A percentile compares a stretch with the other conserved stretches of the same genome.
Conservation (phyloP, 768 basidiomycete species). For the Hirschioporus abietinus region DNA sequence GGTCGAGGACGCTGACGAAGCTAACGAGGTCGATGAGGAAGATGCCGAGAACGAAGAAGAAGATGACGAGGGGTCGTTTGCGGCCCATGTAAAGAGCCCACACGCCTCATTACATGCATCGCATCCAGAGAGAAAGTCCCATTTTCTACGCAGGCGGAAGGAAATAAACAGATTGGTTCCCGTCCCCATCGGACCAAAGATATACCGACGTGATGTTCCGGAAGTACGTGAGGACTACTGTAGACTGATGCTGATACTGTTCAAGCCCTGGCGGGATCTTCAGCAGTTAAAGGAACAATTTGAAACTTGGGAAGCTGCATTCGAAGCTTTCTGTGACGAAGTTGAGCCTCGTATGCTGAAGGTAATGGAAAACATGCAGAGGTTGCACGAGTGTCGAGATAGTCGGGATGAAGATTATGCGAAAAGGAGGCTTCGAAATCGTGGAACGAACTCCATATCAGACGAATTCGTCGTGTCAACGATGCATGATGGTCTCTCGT, state of each 20-base stretch:
- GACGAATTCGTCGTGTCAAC: slow-evolving; percentile 8
- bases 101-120: slow-evolving; percentile 3
- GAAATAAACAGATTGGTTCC: slow-evolving; percentile 18
- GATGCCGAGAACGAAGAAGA: slow-evolving; percentile 6
- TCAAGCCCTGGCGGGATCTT: slow-evolving; percentile 34
- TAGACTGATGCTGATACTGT: slow-evolving; percentile 35
- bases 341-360: slow-evolving; percentile 8
- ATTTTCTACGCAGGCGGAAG: slow-evolving; percentile 14
- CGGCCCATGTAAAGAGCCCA: neutral
- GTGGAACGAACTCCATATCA: neutral
- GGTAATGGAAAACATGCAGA: slow-evolving; percentile 35
- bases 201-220: slow-evolving; percentile 27
- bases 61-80: slow-evolving; percentile 7
- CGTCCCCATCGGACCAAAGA: slow-evolving; percentile 28
- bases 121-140: slow-evolving; percentile 20
- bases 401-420: slow-evolving; percentile 27
- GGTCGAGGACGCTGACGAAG: neutral
- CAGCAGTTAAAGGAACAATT: slow-evolving; percentile 18
- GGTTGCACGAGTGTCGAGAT: slow-evolving; percentile 36
- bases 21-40: neutral
- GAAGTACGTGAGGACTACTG: slow-evolving; percentile 20
- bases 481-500: slow-evolving; percentile 12
- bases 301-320: slow-evolving; percentile 28
- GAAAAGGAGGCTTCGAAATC: slow-evolving; percentile 7
- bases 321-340: slow-evolving; percentile 14